Evolutionary conservation across 768 basidiomycete genomes (phyloP), one percentile per base, ranked within the genome.

Genomic region (Tylopilus cervinicoccineus): DNA sequence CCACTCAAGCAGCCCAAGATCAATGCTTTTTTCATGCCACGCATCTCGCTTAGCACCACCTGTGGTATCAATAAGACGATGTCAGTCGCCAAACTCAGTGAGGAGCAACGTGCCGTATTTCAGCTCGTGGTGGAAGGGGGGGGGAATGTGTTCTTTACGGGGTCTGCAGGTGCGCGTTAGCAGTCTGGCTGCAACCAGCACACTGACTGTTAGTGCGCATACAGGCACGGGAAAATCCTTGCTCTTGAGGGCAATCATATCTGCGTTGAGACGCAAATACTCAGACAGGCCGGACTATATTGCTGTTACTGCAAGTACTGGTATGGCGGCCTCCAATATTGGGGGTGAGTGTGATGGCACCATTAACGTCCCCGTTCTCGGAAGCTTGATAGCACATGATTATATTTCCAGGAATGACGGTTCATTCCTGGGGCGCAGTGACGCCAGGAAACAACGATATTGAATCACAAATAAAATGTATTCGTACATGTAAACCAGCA

Each of bases 211-310:
- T 19, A 40, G 10, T 13, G 12, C 2, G 43, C 12, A 33, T 23
- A 45, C 27, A 83, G 83, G 83, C 17, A 83, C 83, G 4, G 83
- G 83, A 16, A 84, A 85, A 58, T 83, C 82, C 0, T 68, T 83
- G 17, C 68, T 83, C 0, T 65, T 84, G 23, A 70, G 77, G 3
- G 77, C 77, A 22, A 80, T 84, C 53, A 83, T 85, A 56, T 54
- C 66, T 0, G 69, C 73, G 0, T 69, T 84, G 16, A 70, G 72
- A 32, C 64, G 62, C 48, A 73, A 72, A 50, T 62, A 70, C 47
- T 59, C 61, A 9, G 54, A 37, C 38, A 60, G 26, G 57, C 51
- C 65, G 0, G 69, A 70, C 28, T 61, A 58, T 6, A 64, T 79
- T 12, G 73, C 71, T 1, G 69, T 79, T 38, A 76, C 76, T 0